These are phyloP conservation scores for Globisporangium lucens DNA, from an alignment of 352 stramenopile species.

Conservation along the genomic window DNA sequence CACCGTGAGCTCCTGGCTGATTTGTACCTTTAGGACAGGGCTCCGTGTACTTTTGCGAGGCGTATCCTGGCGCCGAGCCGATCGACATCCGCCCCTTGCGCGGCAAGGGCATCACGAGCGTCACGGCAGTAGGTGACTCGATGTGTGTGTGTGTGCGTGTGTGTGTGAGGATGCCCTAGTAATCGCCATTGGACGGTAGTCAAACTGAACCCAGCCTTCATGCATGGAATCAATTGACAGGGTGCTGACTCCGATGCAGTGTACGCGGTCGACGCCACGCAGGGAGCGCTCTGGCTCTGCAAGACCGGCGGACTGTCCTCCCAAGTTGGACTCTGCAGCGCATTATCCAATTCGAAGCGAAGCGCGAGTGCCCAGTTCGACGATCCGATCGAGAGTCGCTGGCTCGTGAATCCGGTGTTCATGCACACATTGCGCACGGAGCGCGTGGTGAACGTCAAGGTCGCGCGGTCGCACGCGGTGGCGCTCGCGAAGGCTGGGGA, in stretches of 20 bases:
- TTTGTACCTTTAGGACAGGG: slow-evolving; percentile 36
- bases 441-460: slow-evolving; percentile 47
- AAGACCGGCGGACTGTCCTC: slow-evolving; percentile 63
- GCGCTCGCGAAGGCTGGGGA: slow-evolving; percentile 78
- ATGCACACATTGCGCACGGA: slow-evolving; percentile 59
- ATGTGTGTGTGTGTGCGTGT: too few species aligned
- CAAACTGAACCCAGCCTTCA: not conserved
- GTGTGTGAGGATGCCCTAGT: too few species aligned
- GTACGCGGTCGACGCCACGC: slow-evolving; percentile 56
- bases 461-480: slow-evolving; percentile 58
- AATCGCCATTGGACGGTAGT: not conserved
- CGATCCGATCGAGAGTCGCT: slow-evolving; percentile 49
- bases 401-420: slow-evolving; percentile 69
- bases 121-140: not conserved
- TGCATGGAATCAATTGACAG: slow-evolving; percentile 14
- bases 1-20: not conserved
- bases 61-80: slow-evolving; percentile 28
- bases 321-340: slow-evolving; percentile 61
- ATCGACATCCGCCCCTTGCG: slow-evolving; percentile 62
- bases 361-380: slow-evolving; percentile 26
- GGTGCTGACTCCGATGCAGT: slow-evolving; percentile 66
- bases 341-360: slow-evolving; percentile 18
- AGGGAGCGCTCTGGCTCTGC: slow-evolving; percentile 68
- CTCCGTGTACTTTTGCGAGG: slow-evolving; percentile 66
- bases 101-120: slow-evolving; percentile 53